phyloP scores from a whole-genome alignment of 768 basidiomycete genomes.

The Kwoniella newhampshirensis region DNA sequence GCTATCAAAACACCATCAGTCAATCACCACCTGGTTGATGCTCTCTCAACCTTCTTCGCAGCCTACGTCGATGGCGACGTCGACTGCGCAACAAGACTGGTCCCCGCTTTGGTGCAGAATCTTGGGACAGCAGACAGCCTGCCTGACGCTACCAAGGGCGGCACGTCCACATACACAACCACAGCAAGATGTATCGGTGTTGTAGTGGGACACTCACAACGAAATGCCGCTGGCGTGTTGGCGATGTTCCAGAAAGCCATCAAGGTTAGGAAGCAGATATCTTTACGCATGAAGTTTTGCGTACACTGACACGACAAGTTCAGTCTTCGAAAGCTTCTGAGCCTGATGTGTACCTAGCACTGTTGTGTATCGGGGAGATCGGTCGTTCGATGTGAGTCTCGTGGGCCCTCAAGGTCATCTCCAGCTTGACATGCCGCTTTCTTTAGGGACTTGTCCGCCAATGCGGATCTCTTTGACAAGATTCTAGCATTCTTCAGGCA shows the following conservation, averaged over 20 bases:
- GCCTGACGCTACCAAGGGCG: conserved; percentile 48
- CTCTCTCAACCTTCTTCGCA: conserved; percentile 76
- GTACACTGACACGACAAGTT: conserved; percentile 45
- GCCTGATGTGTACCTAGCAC: conserved; percentile 71
- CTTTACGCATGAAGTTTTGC: conserved; percentile 6
- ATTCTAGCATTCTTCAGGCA: conserved; percentile 72
- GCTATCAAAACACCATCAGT: conserved; percentile 78
- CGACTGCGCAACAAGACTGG: conserved; percentile 76
- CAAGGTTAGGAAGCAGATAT: no score
- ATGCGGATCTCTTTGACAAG: conserved; percentile 73
- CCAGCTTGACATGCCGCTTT: not conserved
- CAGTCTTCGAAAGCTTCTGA: conserved; percentile 59
- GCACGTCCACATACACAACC: conserved; percentile 57
- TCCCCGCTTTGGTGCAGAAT: conserved; percentile 74
- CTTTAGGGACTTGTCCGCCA: conserved; percentile 61
- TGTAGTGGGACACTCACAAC: conserved; percentile 69
- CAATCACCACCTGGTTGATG: conserved; percentile 73
- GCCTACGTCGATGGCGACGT: conserved; percentile 79
- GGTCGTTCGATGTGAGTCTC: conserved; percentile 77
- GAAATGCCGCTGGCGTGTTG: conserved; percentile 76
- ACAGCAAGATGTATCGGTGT: conserved; percentile 83
- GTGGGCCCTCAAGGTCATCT: not conserved
- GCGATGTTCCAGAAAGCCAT: conserved; percentile 79
- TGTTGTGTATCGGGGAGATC: conserved; percentile 87
- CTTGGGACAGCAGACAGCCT: conserved; percentile 59